Base-by-base conservation (phyloP, 352 stramenopile species). In the Saprolegnia parasitica region DNA sequence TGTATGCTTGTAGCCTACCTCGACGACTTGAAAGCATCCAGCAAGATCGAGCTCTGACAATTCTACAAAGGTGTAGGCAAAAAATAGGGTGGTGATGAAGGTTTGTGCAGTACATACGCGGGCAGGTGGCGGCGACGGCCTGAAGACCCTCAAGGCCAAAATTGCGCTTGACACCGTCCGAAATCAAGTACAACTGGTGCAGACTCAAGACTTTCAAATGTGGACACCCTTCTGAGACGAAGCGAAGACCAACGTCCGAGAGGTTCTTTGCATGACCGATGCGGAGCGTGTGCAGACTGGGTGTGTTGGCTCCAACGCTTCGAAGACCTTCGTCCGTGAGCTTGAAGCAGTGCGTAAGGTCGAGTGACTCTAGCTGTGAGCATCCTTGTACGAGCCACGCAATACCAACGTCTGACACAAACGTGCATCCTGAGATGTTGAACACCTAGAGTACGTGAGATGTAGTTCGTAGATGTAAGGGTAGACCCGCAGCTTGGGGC, bases 141-240 rank as follows among this genome's bases (percentile, higher is more conserved):
- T 96, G 91, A 0, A 98, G 74, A 4, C 94, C 94, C 74, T 97
- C 93, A 5, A 97, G 76, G 0, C 87, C 91, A 78, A 98, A 98
- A 49, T 96, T 83, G 26, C 91, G 88, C 40, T 96, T 84, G 64
- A 85, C 89, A n/a, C 94, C 94, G 67, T 98, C 93, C 18, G 90
- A 97, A 0, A 98, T 80, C 64, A 98, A 82, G 60, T 93, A 95
- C 50, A 98, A 65, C 26, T 91, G 90, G 29, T 75, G 81, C 58
- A 86, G 76, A 66, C 91, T 80, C 8, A 98, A 78, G 21, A 78
- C 68, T 37, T 81, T 78, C 0, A 98, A 77, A 29, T 86, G 77
- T 0, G 79, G 76, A 56, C 94, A 98, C 5, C 89, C 86, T 32
- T 87, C 85, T 10, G 86, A 78, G 10, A 98, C 73, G 55, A 90